Conservation (phyloP, 129 eudicot species). For the Escallonia rubra region DNA sequence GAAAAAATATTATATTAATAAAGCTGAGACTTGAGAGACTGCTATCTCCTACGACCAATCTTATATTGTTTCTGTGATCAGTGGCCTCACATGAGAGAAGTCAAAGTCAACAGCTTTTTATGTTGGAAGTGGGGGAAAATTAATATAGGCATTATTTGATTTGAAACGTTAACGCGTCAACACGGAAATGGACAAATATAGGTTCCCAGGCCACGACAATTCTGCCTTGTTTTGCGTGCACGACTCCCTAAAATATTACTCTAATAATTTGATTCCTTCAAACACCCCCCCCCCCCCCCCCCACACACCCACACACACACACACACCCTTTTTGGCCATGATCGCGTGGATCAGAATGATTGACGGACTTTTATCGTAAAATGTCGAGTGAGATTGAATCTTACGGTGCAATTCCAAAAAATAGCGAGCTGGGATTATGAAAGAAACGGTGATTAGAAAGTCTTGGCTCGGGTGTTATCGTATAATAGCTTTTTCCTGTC, state of each 20-base stretch:
- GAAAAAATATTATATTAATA: not conserved
- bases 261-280: too few relatives aligned
- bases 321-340: not conserved
- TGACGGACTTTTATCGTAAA: too few relatives aligned
- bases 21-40: not conserved
- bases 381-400: too few relatives aligned
- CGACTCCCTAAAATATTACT: slow-evolving; percentile 6
- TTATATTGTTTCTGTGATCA: not conserved
- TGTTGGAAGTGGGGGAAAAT: not conserved
- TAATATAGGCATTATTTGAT: slow-evolving; percentile 1
- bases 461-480: too few relatives aligned
- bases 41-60: not conserved
- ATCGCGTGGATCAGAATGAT: not conserved
- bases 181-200: slow-evolving; percentile 12
- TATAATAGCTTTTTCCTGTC: too few relatives aligned
- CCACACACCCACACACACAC: too few relatives aligned
- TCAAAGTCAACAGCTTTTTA: slow-evolving; percentile 43
- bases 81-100: slow-evolving; percentile 21
- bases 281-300: too few relatives aligned
- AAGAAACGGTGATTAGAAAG: too few relatives aligned
- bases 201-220: slow-evolving; percentile 11
- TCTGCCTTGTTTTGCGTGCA: slow-evolving; percentile 20
- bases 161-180: slow-evolving; percentile 23
- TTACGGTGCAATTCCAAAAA: too few relatives aligned
- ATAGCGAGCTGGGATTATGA: too few relatives aligned